Percentiles rank a stretch among this genome's conserved stretches.
phyloP scores from a whole-genome alignment of 352 stramenopile genomes.

The Globisporangium echinulatum region DNA sequence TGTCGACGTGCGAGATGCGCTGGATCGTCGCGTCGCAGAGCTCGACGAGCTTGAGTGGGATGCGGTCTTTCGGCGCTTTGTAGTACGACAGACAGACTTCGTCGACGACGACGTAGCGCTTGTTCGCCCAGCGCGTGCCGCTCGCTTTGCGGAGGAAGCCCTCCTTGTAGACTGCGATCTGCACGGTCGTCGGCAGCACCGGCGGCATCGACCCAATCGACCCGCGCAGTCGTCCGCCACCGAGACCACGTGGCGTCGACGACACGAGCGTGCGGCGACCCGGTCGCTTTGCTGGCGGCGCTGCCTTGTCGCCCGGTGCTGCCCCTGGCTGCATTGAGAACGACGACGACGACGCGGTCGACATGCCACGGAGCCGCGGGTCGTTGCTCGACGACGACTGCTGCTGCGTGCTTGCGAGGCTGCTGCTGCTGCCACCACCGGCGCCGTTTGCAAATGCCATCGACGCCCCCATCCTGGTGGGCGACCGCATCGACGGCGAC shows the following conservation, averaged over 20 bases:
- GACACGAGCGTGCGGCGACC: constrained; percentile 64
- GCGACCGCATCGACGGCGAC: constrained; percentile 48
- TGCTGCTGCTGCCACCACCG: constrained; percentile 6
- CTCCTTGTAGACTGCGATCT: constrained; percentile 77
- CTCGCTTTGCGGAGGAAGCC: constrained; percentile 81
- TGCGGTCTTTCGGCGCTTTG: constrained; percentile 78
- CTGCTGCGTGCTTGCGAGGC: constrained; percentile 4
- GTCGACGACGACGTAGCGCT: constrained; percentile 86
- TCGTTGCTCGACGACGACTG: constrained; percentile 11
- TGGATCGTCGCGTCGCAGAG: constrained; percentile 77
- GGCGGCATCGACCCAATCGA: constrained; percentile 37
- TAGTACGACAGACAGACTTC: constrained; percentile 82
- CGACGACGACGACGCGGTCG: constrained; percentile 24
- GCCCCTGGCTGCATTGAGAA: constrained; percentile 55
- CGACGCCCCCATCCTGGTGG: constrained; percentile 17
- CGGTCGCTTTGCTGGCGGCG: constrained; percentile 41
- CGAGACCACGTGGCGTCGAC: constrained; percentile 31
- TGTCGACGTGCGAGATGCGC: constrained; percentile 74
- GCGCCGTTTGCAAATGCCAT: not conserved
- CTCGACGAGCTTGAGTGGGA: constrained; percentile 82
- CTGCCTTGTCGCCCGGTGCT: constrained; percentile 32
- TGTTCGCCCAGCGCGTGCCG: constrained; percentile 74
- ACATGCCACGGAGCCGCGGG: constrained; percentile 30
- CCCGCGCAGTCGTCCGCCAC: constrained; percentile 21
- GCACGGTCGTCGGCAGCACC: constrained; percentile 58